phyloP scores from a whole-genome alignment of 768 basidiomycete species.

The Dentipellis sp. region DNA sequence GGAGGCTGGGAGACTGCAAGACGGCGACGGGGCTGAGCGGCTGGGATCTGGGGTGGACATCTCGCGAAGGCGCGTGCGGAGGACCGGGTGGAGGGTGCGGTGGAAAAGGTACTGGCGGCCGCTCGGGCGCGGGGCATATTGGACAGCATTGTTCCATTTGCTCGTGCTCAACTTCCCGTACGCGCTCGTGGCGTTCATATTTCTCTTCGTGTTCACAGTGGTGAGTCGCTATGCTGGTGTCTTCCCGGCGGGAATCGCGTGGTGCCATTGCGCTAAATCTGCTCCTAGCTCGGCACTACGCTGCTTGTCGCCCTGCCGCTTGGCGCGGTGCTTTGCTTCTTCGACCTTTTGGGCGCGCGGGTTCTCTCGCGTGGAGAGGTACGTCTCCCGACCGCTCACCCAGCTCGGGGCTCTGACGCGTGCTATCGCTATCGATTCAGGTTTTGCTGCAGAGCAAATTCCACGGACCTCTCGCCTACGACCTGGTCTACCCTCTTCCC shows the following conservation, averaged over 20 bases:
- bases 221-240: slow-evolving; percentile 33
- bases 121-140: slow-evolving; percentile 46
- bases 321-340: slow-evolving; percentile 69
- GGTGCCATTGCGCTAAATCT: neutral
- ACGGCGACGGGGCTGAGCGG: slow-evolving; percentile 1
- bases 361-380: slow-evolving; percentile 66
- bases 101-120: slow-evolving; percentile 63
- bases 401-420: neutral
- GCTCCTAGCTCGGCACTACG: slow-evolving; percentile 61
- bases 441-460: slow-evolving; percentile 61
- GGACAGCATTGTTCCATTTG: slow-evolving; percentile 58
- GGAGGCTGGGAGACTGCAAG: neutral
- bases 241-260: neutral
- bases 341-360: slow-evolving; percentile 67
- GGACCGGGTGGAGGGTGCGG: slow-evolving; percentile 16
- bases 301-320: slow-evolving; percentile 72
- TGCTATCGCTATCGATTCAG: slow-evolving; percentile 19
- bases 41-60: slow-evolving; percentile 6
- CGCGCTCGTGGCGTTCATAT: slow-evolving; percentile 70
- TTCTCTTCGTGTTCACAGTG: slow-evolving; percentile 71
- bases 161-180: slow-evolving; percentile 71
- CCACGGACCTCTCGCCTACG: slow-evolving; percentile 58
- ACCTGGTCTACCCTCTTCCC: slow-evolving; percentile 53
- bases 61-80: neutral
- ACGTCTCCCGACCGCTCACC: slow-evolving; percentile 6